These are phyloP conservation scores for Discostella stelligeroides DNA, from an alignment of 108 stramenopile species.

Conservation along the genomic window DNA sequence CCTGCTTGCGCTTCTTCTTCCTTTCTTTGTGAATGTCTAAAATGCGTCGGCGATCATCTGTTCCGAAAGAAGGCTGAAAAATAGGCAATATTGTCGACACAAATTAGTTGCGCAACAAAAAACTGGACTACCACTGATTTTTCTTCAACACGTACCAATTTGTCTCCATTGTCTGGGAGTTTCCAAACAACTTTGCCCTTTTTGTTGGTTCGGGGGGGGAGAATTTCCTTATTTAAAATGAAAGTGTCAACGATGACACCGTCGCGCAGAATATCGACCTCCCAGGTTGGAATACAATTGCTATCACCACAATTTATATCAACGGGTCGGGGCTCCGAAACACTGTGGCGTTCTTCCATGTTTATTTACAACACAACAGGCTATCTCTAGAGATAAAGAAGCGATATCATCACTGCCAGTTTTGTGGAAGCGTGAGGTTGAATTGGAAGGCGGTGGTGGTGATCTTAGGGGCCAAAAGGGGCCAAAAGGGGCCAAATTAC, in stretches of 20 bases:
- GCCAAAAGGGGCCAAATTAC: no score
- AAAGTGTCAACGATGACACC: slow-evolving; percentile 70
- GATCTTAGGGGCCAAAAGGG: no score
- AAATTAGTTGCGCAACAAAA: neutral
- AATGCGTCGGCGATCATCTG: slow-evolving; percentile 72
- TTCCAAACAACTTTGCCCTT: slow-evolving; percentile 77
- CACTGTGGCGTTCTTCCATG: slow-evolving; percentile 78
- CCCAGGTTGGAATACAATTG: slow-evolving; percentile 58
- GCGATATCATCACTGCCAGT: no score
- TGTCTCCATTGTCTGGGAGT: slow-evolving; percentile 51
- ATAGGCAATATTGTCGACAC: neutral
- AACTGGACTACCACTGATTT: no score
- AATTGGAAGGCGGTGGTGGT: no score
- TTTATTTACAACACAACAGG: slow-evolving; percentile 14
- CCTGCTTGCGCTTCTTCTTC: slow-evolving; percentile 67
- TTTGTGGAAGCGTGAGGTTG: no score
- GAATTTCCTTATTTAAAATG: slow-evolving; percentile 44
- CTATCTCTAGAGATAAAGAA: neutral
- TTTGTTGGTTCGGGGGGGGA: slow-evolving; percentile 75
- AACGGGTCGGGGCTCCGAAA: slow-evolving; percentile 68
- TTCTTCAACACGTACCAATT: slow-evolving; percentile 36
- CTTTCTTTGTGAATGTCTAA: slow-evolving; percentile 78
- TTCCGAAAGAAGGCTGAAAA: slow-evolving; percentile 68
- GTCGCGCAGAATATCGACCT: slow-evolving; percentile 75
- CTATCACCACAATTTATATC: slow-evolving; percentile 17